A percentile compares a stretch with the other conserved stretches of the same genome.
phyloP scores from a whole-genome alignment of 2,329 filamentous ascomycete species.

The Metarhizium anisopliae region DNA sequence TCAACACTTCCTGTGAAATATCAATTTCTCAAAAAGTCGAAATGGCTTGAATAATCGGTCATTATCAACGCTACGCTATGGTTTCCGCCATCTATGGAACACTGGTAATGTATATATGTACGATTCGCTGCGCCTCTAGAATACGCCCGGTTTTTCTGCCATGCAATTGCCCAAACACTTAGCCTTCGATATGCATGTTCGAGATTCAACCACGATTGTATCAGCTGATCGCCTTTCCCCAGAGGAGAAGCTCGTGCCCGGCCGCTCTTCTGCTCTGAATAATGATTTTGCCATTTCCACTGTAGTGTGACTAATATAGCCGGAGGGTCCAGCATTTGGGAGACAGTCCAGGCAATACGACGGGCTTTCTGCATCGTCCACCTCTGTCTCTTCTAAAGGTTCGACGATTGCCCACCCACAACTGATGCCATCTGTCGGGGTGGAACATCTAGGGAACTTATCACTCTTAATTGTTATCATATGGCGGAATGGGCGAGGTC shows the following conservation, averaged over 20 bases:
- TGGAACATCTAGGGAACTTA: background rate
- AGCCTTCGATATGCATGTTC: background rate
- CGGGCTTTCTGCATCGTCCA: background rate
- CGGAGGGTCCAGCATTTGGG: background rate
- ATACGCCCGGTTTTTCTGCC: too few species aligned
- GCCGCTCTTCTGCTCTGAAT: background rate
- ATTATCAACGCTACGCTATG: constrained; percentile 1
- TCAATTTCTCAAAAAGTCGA: background rate
- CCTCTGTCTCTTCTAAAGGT: background rate
- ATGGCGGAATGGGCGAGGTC: constrained; percentile 1
- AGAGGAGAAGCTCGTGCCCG: background rate
- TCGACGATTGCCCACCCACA: constrained; percentile 9
- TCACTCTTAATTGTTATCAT: background rate
- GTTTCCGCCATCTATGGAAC: background rate
- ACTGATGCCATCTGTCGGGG: constrained; percentile 1
- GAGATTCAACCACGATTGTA: background rate
- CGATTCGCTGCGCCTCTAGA: background rate
- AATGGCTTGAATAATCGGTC: background rate
- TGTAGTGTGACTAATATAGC: background rate
- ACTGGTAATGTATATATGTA: background rate
- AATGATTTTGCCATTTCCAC: background rate
- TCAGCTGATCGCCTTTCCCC: background rate
- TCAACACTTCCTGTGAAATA: background rate
- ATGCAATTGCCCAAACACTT: background rate
- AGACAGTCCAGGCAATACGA: background rate